Conservation (phyloP, 352 stramenopile species). For the Phytophthora tentaculata region DNA sequence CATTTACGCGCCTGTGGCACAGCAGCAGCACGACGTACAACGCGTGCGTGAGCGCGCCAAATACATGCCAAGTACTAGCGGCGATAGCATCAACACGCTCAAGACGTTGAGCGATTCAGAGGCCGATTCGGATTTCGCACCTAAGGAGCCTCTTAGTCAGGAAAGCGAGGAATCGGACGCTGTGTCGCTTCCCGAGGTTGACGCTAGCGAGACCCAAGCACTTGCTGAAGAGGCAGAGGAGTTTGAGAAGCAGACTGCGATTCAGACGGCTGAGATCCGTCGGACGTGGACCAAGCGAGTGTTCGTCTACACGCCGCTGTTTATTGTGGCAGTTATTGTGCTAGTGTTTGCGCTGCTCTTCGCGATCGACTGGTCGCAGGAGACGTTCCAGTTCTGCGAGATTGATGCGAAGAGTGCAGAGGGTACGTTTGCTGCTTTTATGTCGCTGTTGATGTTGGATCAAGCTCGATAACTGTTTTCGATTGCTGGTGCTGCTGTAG, state of each 20-base stretch:
- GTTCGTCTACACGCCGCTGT: constrained; percentile 44
- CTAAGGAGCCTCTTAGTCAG: constrained; percentile 33
- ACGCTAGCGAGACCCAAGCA: constrained; percentile 47
- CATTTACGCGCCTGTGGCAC: constrained; percentile 73
- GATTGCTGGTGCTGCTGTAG: constrained; percentile 11
- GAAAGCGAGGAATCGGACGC: constrained; percentile 53
- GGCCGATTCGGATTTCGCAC: constrained; percentile 66
- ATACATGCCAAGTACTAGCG: constrained; percentile 42
- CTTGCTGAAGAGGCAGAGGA: constrained; percentile 53
- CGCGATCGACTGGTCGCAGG: constrained; percentile 52
- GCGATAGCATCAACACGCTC: constrained; percentile 32
- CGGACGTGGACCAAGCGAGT: constrained; percentile 37
- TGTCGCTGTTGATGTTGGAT: constrained; percentile 7
- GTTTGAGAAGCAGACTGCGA: constrained; percentile 34
- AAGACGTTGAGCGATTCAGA: constrained; percentile 61
- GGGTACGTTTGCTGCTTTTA: constrained; percentile 37
- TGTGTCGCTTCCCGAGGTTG: constrained; percentile 52
- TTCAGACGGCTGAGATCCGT: constrained; percentile 26
- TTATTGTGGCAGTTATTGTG: constrained; percentile 44
- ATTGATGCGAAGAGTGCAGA: constrained; percentile 39
- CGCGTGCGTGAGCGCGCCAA: constrained; percentile 62
- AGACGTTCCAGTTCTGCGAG: constrained; percentile 56
- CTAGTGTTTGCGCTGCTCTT: constrained; percentile 59
- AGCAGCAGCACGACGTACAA: constrained; percentile 72
- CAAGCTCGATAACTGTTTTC: constrained; percentile 1